Evolutionary conservation across 2,329 filamentous ascomycete species (phyloP).

Genomic region (Cercospora sojina): DNA sequence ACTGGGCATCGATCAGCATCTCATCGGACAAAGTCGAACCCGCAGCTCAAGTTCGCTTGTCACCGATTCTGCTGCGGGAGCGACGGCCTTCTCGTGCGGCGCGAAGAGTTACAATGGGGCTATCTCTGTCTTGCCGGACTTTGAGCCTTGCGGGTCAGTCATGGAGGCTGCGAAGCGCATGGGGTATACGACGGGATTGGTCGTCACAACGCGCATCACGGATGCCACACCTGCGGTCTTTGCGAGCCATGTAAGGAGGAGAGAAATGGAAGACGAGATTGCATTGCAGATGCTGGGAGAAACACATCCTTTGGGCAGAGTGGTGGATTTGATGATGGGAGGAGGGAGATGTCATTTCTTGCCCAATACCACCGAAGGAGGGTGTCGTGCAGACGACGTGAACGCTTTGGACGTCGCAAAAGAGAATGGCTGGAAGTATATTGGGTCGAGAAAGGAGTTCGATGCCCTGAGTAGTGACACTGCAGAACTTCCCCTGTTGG

Average conservation of each 20-base stretch:
- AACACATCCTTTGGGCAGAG: slow-evolving; percentile 77
- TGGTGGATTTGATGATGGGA: slow-evolving; percentile 89
- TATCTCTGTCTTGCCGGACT: slow-evolving; percentile 83
- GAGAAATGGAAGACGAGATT: slow-evolving; percentile 83
- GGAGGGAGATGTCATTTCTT: slow-evolving; percentile 93
- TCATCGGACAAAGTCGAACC: slow-evolving; percentile 87
- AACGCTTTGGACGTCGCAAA: slow-evolving; percentile 73
- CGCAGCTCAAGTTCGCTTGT: slow-evolving; percentile 80
- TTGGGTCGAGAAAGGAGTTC: slow-evolving; percentile 70
- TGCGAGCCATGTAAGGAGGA: slow-evolving; percentile 77
- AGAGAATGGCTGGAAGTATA: slow-evolving; percentile 77
- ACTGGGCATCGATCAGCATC: slow-evolving; percentile 78
- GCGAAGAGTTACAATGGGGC: slow-evolving; percentile 96
- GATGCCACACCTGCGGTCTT: slow-evolving; percentile 97
- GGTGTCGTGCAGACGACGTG: slow-evolving; percentile 76
- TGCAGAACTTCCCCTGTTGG: slow-evolving; percentile 76
- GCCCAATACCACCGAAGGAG: slow-evolving; percentile 74
- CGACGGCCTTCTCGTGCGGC: slow-evolving; percentile 91
- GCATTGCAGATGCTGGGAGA: slow-evolving; percentile 83
- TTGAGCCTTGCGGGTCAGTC: slow-evolving; percentile 83
- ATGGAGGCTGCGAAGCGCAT: slow-evolving; percentile 90
- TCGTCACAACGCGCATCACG: slow-evolving; percentile 91
- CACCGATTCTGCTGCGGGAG: slow-evolving; percentile 94
- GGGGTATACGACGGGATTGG: slow-evolving; percentile 88
- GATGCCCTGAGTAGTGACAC: slow-evolving; percentile 62